These are phyloP conservation scores for Massospora cicadina DNA, from an alignment of 371 early-diverging fungal species.

Conservation along the genomic window DNA sequence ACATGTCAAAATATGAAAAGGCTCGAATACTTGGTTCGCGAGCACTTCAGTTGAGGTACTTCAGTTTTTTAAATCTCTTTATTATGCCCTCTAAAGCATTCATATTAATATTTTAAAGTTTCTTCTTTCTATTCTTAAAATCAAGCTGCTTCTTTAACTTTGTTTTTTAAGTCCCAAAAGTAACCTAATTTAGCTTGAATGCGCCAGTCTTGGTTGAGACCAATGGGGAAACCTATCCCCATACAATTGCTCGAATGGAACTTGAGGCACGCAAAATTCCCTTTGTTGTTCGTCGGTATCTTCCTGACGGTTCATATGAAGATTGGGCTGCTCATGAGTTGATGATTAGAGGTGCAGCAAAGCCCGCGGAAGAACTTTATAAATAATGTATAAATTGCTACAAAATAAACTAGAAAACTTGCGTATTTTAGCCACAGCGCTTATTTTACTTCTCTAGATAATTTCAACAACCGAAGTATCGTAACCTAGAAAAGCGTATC, in stretches of 20 bases:
- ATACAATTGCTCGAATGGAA: conserved; percentile 96
- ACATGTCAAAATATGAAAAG: conserved; percentile 99
- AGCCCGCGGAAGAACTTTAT: background rate
- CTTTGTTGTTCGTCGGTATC: conserved; percentile 81
- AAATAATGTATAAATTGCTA: too few species aligned
- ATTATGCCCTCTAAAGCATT: too few species aligned
- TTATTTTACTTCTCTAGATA: too few species aligned
- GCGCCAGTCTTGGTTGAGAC: conserved; percentile 97
- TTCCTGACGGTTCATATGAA: conserved; percentile 96
- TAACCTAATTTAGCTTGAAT: conserved; percentile 54
- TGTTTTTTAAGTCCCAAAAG: background rate
- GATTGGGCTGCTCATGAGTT: conserved; percentile 96
- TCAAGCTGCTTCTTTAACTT: background rate
- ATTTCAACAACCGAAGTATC: too few species aligned
- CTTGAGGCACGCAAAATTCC: conserved; percentile 90
- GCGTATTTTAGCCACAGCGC: too few species aligned
- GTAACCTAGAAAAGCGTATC: too few species aligned
- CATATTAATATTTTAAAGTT: too few species aligned
- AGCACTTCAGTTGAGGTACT: conserved; percentile 60
- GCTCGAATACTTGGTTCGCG: conserved; percentile 93
- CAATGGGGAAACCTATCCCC: conserved; percentile 91
- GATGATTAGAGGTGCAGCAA: background rate
- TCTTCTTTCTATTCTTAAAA: too few species aligned
- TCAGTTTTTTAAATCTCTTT: background rate
- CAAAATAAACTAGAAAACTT: too few species aligned